These are phyloP conservation scores for Glutinoglossum americanum DNA, from an alignment of 495 filamentous ascomycete genomes.

Conservation along the genomic window DNA sequence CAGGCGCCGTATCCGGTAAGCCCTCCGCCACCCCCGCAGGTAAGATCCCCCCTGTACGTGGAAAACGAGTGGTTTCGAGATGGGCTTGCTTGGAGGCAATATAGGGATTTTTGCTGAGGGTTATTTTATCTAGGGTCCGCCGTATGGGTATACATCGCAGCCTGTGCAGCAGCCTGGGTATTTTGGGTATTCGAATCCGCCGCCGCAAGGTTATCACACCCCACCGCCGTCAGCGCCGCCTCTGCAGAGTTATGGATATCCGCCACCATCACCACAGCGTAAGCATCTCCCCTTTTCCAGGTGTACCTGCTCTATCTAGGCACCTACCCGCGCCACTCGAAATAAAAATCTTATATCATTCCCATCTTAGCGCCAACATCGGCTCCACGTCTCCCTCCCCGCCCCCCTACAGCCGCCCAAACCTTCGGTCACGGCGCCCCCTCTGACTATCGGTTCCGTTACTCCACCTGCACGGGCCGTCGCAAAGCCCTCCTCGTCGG, in stretches of 20 bases:
- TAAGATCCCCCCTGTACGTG: not conserved
- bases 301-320: no score
- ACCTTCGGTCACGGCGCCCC: slow-evolving; percentile 64
- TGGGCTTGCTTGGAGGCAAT: not conserved
- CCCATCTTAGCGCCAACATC: not conserved
- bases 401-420: slow-evolving; percentile 37
- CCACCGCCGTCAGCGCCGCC: not conserved
- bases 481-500: slow-evolving; percentile 87
- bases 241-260: not conserved
- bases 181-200: not conserved
- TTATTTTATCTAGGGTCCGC: not conserved
- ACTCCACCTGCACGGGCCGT: slow-evolving; percentile 77
- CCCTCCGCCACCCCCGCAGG: not conserved
- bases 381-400: slow-evolving; percentile 20
- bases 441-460: slow-evolving; percentile 61
- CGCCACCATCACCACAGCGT: not conserved
- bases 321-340: not conserved
- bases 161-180: not conserved
- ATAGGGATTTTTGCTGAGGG: not conserved
- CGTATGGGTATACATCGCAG: not conserved
- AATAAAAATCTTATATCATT: not conserved
- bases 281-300: not conserved
- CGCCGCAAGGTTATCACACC: not conserved
- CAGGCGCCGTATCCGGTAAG: not conserved
- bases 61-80: not conserved